Conservation (phyloP, 176 grass and related monocot species). For the Avena atlantica region DNA sequence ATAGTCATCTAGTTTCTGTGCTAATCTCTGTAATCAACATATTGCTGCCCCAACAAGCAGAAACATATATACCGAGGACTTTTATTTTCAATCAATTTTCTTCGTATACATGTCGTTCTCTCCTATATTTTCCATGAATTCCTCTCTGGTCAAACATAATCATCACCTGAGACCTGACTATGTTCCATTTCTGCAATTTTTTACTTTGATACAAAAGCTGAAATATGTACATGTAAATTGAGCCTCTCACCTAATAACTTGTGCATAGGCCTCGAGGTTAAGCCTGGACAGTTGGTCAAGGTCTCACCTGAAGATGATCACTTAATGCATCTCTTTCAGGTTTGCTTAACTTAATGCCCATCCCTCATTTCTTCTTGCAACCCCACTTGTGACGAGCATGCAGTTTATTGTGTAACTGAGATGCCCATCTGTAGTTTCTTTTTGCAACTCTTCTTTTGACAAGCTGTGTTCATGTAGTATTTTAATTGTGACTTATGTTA, state of each 20-base stretch:
- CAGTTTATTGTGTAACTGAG: not conserved
- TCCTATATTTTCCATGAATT: not conserved
- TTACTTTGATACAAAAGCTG: not conserved
- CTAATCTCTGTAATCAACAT: not conserved
- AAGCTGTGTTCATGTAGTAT: not conserved
- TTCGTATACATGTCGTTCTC: not conserved
- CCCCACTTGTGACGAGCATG: not conserved
- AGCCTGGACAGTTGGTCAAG: constrained; percentile 68
- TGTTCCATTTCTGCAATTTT: not conserved
- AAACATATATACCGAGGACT: not conserved
- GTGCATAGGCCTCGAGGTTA: constrained; percentile 75
- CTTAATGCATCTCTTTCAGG: constrained; percentile 87
- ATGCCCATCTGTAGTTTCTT: not conserved
- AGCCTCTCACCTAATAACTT: not conserved
- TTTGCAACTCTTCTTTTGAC: not conserved
- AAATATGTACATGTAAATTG: not conserved
- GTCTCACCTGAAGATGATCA: constrained; percentile 62
- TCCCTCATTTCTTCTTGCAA: not conserved
- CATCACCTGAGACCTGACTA: not conserved
- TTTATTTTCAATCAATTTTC: not conserved
- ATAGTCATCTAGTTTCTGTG: not conserved
- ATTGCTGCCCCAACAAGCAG: not conserved
- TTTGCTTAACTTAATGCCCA: constrained; percentile 14
- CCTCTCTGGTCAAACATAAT: not conserved
- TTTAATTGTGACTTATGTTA: not conserved